Conservation (phyloP, 768 basidiomycete species). For the Podaxis sp. region DNA sequence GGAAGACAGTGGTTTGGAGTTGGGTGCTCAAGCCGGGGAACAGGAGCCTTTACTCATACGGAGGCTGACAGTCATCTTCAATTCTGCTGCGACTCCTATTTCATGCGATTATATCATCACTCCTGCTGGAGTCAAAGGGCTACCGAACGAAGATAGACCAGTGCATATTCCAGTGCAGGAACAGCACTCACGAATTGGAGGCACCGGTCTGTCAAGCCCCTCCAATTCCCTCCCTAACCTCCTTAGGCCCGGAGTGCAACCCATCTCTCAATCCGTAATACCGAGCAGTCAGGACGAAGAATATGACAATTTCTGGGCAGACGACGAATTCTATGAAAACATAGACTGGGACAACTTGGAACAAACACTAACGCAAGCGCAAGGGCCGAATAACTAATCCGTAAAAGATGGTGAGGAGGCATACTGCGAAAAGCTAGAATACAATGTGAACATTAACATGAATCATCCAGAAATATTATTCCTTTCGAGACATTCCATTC, state of each 20-base stretch:
- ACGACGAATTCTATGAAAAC: slow-evolving; percentile 40
- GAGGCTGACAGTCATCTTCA: slow-evolving; percentile 76
- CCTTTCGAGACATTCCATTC: neutral
- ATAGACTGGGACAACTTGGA: slow-evolving; percentile 29
- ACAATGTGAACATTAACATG: neutral
- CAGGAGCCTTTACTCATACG: slow-evolving; percentile 57
- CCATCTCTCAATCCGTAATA: slow-evolving; percentile 4
- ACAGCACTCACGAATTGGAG: neutral
- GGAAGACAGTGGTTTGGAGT: neutral
- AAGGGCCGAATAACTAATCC: neutral
- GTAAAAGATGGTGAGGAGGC: neutral
- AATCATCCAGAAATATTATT: neutral
- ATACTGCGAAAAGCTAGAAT: neutral
- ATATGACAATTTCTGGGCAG: slow-evolving; percentile 46
- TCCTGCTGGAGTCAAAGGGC: slow-evolving; percentile 46
- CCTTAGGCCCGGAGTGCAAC: slow-evolving; percentile 5
- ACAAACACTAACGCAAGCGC: slow-evolving; percentile 21
- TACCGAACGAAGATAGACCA: slow-evolving; percentile 15
- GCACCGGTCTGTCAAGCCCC: neutral
- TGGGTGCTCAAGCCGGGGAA: slow-evolving; percentile 23
- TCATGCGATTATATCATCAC: slow-evolving; percentile 79
- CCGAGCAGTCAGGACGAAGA: slow-evolving; percentile 23
- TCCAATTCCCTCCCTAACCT: neutral
- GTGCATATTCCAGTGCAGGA: neutral
- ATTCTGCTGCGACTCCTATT: slow-evolving; percentile 50